phyloP scores from a whole-genome alignment of 116 monocot species.

The Zostera marina region DNA sequence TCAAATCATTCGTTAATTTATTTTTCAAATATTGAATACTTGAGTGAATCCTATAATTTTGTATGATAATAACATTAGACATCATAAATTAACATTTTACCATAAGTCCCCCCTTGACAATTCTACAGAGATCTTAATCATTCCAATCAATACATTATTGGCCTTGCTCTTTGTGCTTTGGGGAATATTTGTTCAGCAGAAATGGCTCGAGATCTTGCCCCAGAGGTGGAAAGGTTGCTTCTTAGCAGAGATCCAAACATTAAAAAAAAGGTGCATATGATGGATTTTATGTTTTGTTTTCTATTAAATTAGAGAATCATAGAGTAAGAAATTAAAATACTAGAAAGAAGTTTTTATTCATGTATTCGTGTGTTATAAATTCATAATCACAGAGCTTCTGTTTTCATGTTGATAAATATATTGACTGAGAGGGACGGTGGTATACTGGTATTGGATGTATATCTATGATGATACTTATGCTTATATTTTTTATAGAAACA shows the following conservation, averaged over 20 bases:
- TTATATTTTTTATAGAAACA: no score
- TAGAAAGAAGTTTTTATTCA: no score
- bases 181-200: constrained; percentile 99
- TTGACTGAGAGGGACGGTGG: no score
- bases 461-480: no score
- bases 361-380: no score
- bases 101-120: constrained; percentile 23
- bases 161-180: constrained; percentile 95
- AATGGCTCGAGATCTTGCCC: constrained; percentile 97
- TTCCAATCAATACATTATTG: constrained; percentile 83
- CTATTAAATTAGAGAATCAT: not conserved
- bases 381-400: no score
- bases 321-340: no score
- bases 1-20: not conserved
- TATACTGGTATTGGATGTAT: no score
- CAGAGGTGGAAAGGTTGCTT: constrained; percentile 89
- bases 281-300: not conserved
- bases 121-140: constrained; percentile 87
- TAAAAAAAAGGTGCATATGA: constrained; percentile 71
- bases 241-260: constrained; percentile 86
- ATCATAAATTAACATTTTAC: not conserved
- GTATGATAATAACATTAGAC: not conserved
- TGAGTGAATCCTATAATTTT: not conserved
- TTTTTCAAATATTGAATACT: no score
- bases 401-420: no score